Evolutionary conservation across 208 protist species (phyloP).

Genomic region (Leishmania lainsoni): DNA sequence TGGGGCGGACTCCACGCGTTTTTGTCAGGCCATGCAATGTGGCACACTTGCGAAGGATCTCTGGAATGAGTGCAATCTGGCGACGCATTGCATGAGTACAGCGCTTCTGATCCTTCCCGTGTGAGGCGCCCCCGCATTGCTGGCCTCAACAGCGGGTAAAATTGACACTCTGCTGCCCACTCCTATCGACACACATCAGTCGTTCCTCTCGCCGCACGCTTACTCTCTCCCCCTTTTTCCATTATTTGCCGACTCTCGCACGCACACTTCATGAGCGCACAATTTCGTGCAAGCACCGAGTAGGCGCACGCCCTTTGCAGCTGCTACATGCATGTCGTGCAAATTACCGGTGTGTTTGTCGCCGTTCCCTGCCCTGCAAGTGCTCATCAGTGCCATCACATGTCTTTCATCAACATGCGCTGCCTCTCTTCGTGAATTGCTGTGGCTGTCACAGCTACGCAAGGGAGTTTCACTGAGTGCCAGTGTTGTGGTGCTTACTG

Average conservation of each 20-base stretch:
- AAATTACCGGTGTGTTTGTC: not conserved
- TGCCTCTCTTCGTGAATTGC: not conserved
- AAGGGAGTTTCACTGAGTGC: not conserved
- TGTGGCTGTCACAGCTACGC: not conserved
- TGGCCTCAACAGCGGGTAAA: not conserved
- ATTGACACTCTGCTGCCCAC: not conserved
- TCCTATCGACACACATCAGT: too few relatives aligned
- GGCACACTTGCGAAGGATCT: not conserved
- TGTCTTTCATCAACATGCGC: not conserved
- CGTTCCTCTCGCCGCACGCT: not conserved
- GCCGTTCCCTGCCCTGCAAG: not conserved
- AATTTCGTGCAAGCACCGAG: not conserved
- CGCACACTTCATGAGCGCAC: not conserved
- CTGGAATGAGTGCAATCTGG: not conserved
- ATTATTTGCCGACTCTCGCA: not conserved
- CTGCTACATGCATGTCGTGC: not conserved
- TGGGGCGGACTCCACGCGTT: not conserved
- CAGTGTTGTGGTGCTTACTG: slow-evolving; percentile 10
- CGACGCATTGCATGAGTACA: not conserved
- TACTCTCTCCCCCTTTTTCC: not conserved
- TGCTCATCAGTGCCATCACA: not conserved
- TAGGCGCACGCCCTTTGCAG: not conserved
- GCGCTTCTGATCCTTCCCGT: not conserved
- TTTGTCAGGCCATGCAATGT: not conserved
- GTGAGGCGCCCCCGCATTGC: not conserved